These are phyloP conservation scores for Ottelia alismoides DNA, from an alignment of 106 monocot genomes.

Conservation along the genomic window DNA sequence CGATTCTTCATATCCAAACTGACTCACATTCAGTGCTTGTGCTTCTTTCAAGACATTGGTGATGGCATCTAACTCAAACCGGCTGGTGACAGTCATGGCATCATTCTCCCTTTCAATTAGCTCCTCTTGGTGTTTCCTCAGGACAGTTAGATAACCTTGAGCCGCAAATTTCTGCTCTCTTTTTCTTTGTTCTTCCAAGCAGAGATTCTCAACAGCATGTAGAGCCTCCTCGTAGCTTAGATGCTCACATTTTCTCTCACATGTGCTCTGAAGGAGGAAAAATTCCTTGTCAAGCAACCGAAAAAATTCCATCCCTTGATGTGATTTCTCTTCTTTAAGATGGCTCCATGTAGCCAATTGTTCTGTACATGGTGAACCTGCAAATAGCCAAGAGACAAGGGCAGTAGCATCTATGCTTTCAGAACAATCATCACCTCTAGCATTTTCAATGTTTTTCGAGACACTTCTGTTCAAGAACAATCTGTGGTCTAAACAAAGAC, in stretches of 20 bases:
- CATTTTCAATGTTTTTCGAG: constrained; percentile 10
- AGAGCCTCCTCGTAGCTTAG: constrained; percentile 56
- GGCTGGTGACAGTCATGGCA: constrained; percentile 14
- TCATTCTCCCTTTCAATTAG: constrained; percentile 49
- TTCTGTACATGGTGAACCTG: constrained; percentile 38
- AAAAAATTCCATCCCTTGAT: constrained; percentile 39
- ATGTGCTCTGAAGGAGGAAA: constrained; percentile 42
- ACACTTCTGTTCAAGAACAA: constrained; percentile 18
- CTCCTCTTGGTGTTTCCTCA: constrained; percentile 66
- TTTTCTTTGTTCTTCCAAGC: constrained; percentile 43
- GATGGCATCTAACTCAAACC: constrained; percentile 63
- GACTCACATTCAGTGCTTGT: constrained; percentile 35
- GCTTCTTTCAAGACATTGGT: constrained; percentile 71
- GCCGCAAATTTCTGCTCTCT: constrained; percentile 33
- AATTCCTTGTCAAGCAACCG: constrained; percentile 72
- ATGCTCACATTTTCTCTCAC: constrained; percentile 70
- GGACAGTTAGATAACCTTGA: constrained; percentile 43
- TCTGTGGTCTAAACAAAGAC: constrained; percentile 27
- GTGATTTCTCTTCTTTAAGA: constrained; percentile 45
- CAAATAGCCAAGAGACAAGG: constrained; percentile 67
- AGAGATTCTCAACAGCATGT: constrained; percentile 39
- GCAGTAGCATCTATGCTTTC: constrained; percentile 27
- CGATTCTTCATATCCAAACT: constrained; percentile 60
- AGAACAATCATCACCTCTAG: constrained; percentile 5
- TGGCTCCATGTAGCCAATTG: constrained; percentile 42